Conservation (phyloP, 139 green algal genomes). For the Chlorella ohadii region DNA sequence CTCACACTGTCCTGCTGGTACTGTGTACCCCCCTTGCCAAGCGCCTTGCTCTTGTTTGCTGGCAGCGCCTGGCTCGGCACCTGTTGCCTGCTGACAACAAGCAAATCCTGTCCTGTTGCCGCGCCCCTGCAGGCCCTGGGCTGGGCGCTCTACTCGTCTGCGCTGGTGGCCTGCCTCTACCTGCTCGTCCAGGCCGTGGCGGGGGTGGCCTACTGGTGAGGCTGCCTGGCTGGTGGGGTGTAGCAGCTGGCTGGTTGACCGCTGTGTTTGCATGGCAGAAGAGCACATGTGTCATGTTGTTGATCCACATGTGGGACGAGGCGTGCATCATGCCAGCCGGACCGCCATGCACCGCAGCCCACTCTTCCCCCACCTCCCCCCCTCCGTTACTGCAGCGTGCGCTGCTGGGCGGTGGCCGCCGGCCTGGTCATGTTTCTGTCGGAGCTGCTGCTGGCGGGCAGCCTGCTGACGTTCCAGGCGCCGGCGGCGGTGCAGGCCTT, state of each 20-base stretch:
- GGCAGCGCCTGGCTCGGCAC: too few relatives aligned
- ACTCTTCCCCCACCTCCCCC: not conserved
- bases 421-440: constrained; percentile 67
- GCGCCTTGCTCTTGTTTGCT: too few relatives aligned
- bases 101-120: too few relatives aligned
- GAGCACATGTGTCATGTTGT: too few relatives aligned
- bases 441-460: constrained; percentile 60
- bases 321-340: too few relatives aligned
- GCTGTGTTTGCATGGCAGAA: too few relatives aligned
- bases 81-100: too few relatives aligned
- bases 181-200: constrained; percentile 62
- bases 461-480: constrained; percentile 27
- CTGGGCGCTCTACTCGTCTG: constrained; percentile 79
- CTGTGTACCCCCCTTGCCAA: too few relatives aligned
- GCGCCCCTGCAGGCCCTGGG: constrained; percentile 66
- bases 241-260: too few relatives aligned
- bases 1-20: too few relatives aligned
- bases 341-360: not conserved
- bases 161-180: constrained; percentile 61
- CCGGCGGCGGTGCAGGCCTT: not conserved
- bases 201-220: constrained; percentile 63
- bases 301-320: too few relatives aligned
- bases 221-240: not conserved
- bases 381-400: constrained; percentile 45
- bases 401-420: constrained; percentile 65